These are phyloP conservation scores for Chrysosporium queenslandicum DNA, from an alignment of 2,329 filamentous ascomycete genomes.

Conservation along the genomic window DNA sequence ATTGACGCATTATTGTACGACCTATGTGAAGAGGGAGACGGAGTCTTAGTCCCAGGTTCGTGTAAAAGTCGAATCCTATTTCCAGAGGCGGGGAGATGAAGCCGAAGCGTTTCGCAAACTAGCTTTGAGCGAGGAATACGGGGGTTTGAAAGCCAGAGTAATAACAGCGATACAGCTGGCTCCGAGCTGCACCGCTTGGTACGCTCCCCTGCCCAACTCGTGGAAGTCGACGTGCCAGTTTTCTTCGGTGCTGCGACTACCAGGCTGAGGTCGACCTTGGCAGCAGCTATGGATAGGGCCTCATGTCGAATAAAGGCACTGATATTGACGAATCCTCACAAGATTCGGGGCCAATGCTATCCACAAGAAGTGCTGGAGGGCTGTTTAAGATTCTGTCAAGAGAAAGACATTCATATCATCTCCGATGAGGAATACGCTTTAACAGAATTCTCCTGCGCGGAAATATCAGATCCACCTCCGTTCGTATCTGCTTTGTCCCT, in stretches of 20 bases:
- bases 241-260: constrained; percentile 16
- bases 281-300: constrained; percentile 15
- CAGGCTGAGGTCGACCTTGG: constrained; percentile 15
- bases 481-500: constrained; percentile 18
- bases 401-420: constrained; percentile 22
- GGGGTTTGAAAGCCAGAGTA: neutral
- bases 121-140: neutral
- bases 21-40: constrained; percentile 29
- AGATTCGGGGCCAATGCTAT: constrained; percentile 23
- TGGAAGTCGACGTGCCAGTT: constrained; percentile 17
- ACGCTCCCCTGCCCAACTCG: constrained; percentile 15
- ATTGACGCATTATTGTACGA: constrained; percentile 26
- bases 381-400: constrained; percentile 20
- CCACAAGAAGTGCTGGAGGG: constrained; percentile 18
- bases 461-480: constrained; percentile 13
- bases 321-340: constrained; percentile 24
- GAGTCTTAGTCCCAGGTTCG: constrained; percentile 24
- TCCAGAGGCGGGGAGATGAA: neutral
- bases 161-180: constrained; percentile 15
- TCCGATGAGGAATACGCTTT: constrained; percentile 24
- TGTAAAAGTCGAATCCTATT: constrained; percentile 24
- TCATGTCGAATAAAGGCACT: constrained; percentile 19
- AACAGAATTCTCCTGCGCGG: constrained; percentile 16
- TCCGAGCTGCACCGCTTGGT: constrained; percentile 19
- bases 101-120: neutral